phyloP scores from a whole-genome alignment of 257 asterid species.

The Jacaranda copaia region DNA sequence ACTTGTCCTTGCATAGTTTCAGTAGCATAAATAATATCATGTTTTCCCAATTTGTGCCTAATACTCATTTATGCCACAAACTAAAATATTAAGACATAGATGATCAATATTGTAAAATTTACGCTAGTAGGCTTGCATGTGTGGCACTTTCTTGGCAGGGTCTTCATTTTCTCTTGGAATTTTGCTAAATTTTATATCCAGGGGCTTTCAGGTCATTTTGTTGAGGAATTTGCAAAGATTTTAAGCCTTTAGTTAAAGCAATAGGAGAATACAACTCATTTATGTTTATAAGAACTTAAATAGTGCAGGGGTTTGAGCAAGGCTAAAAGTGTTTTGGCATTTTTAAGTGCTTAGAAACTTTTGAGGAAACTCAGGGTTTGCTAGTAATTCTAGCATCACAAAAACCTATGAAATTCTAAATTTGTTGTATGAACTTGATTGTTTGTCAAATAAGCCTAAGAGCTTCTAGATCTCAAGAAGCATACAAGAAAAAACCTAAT shows the following conservation, averaged over 20 bases:
- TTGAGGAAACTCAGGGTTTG: neutral
- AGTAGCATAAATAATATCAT: neutral
- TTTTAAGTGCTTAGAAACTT: neutral
- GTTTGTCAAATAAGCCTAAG: conserved; percentile 1
- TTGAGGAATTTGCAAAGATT: neutral
- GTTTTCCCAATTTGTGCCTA: neutral
- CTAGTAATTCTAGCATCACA: neutral
- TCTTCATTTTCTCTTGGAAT: neutral
- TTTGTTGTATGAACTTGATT: neutral
- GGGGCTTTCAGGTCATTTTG: neutral
- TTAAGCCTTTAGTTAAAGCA: neutral
- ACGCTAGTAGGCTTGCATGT: neutral
- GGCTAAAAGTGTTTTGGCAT: neutral
- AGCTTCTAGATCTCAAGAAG: conserved; percentile 3
- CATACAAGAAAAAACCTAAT: neutral
- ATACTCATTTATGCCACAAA: neutral
- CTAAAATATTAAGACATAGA: no score
- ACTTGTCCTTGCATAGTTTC: neutral
- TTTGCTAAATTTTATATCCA: neutral
- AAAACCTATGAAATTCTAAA: neutral
- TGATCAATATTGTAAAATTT: no score
- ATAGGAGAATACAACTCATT: neutral
- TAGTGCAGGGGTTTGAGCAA: neutral
- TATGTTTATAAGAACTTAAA: neutral
- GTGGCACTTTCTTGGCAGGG: neutral